These are phyloP conservation scores for Mycena kentingensis DNA, from an alignment of 768 basidiomycete species.

Conservation along the genomic window DNA sequence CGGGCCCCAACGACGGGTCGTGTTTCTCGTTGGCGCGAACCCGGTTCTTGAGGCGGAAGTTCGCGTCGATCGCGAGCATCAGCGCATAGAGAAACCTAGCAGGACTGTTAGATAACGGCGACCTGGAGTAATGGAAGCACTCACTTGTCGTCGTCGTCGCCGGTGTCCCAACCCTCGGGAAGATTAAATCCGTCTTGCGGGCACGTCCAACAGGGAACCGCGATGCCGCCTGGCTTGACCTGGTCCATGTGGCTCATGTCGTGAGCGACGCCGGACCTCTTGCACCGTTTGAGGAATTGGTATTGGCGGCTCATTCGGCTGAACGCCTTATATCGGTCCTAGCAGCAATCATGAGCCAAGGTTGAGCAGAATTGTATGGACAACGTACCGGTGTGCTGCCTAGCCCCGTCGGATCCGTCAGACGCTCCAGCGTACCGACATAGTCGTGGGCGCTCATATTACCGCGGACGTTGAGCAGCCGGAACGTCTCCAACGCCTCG, in stretches of 20 bases:
- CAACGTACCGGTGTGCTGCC: neutral
- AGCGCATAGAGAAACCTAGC: slow-evolving; percentile 16
- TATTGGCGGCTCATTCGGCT: neutral
- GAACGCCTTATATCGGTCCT: slow-evolving; percentile 16
- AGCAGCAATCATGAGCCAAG: neutral
- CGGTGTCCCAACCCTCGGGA: slow-evolving; percentile 19
- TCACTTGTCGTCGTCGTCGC: neutral
- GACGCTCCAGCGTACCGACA: slow-evolving; percentile 2
- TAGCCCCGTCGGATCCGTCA: neutral
- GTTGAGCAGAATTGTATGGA: neutral
- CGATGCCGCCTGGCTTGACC: slow-evolving; percentile 4
- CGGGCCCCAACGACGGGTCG: slow-evolving; percentile 16
- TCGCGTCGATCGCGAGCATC: slow-evolving; percentile 21
- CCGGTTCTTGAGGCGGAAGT: slow-evolving; percentile 23
- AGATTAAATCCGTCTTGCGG: slow-evolving; percentile 21
- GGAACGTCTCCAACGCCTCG: slow-evolving; percentile 12
- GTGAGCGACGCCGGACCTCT: slow-evolving; percentile 2
- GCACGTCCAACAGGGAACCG: slow-evolving; percentile 25
- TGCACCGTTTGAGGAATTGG: neutral
- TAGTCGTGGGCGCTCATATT: neutral
- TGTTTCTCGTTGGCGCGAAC: neutral
- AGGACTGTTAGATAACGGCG: neutral
- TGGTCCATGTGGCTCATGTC: neutral
- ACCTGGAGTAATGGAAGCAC: neutral
- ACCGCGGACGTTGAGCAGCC: slow-evolving; percentile 12